Percentiles rank a stretch among this genome's conserved stretches.
Conservation (phyloP, 306 rosid species). For the Fragaria ananassa region DNA sequence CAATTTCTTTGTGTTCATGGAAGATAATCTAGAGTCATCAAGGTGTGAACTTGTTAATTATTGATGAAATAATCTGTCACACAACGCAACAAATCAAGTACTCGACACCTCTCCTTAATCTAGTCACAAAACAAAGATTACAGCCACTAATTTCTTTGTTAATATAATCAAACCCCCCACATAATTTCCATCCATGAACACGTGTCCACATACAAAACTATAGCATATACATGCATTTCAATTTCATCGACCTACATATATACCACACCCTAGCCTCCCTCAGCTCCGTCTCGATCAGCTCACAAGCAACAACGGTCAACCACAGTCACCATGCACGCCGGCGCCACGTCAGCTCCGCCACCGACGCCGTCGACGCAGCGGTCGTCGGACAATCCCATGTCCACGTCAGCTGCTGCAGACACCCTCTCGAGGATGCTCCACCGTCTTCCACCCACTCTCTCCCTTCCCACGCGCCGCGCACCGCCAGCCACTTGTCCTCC, state of each 20-base stretch:
- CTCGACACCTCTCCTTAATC: not conserved
- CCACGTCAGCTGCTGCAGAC: constrained; percentile 53
- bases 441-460: constrained; percentile 76
- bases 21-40: not conserved
- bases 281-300: constrained; percentile 34
- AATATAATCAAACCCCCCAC: not conserved
- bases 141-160: not conserved
- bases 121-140: not conserved
- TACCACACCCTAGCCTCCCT: constrained; percentile 5
- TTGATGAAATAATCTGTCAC: not conserved
- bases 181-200: not conserved
- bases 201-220: not conserved
- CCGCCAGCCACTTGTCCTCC: constrained; percentile 44
- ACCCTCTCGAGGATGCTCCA: constrained; percentile 67
- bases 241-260: not conserved
- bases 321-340: constrained; percentile 38
- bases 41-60: not conserved
- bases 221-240: not conserved
- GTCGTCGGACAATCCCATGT: constrained; percentile 18
- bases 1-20: not conserved
- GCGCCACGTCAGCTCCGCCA: constrained; percentile 86
- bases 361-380: constrained; percentile 66
- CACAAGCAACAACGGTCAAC: constrained; percentile 35
- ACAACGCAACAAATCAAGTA: not conserved
- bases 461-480: constrained; percentile 59